These are phyloP conservation scores for Botrytis aclada DNA, from an alignment of 2,329 filamentous ascomycete genomes.

Conservation along the genomic window DNA sequence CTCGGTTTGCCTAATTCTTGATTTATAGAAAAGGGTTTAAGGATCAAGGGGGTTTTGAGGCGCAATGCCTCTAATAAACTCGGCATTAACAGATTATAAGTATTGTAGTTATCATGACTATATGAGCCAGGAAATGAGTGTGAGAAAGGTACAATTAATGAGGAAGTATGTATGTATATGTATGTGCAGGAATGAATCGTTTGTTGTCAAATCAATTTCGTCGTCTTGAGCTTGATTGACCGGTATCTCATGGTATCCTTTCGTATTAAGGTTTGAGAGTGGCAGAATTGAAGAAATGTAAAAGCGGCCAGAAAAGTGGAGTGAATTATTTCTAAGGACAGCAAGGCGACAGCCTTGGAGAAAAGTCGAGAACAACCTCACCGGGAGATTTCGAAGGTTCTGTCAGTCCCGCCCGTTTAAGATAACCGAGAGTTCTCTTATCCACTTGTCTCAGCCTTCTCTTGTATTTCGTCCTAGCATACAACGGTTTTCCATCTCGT, in stretches of 20 bases:
- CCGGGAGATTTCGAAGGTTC: background rate
- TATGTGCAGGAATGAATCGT: background rate
- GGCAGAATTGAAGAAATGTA: slow-evolving; percentile 14
- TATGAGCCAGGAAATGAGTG: slow-evolving; percentile 23
- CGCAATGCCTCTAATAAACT: slow-evolving; percentile 37
- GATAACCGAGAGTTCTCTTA: slow-evolving; percentile 8
- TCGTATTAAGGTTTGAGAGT: background rate
- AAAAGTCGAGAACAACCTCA: slow-evolving; percentile 5
- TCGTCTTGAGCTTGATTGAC: slow-evolving; percentile 9
- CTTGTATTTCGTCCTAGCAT: background rate
- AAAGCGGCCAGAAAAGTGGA: slow-evolving; percentile 17
- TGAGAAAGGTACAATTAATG: background rate
- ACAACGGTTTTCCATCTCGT: background rate
- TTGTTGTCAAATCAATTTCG: background rate
- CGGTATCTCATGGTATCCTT: slow-evolving; percentile 3
- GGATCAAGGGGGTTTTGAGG: slow-evolving; percentile 29
- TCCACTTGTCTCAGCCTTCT: slow-evolving; percentile 5
- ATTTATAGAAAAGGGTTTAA: slow-evolving; percentile 22
- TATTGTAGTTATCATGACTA: slow-evolving; percentile 28
- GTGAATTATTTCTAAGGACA: slow-evolving; percentile 1
- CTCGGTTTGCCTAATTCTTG: slow-evolving; percentile 15
- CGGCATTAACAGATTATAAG: slow-evolving; percentile 35
- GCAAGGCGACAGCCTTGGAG: background rate
- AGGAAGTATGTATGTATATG: background rate
- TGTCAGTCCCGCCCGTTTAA: background rate